Conservation (phyloP, 2,329 filamentous ascomycete species). For the Teratosphaeria zuluensis region DNA sequence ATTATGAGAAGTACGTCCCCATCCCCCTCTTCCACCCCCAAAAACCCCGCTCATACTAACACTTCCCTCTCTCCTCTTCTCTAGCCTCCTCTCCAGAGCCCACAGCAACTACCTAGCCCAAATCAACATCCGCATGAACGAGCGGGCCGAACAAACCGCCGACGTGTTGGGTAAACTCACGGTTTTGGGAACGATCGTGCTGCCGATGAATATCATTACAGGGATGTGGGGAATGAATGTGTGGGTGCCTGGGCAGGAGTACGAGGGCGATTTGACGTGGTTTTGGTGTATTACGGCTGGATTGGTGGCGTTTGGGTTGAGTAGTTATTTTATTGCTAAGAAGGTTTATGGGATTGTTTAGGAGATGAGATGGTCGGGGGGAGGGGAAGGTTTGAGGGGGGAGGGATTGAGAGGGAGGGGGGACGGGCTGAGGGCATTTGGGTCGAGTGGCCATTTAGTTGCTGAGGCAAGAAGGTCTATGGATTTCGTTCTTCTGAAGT, state of each 20-base stretch:
- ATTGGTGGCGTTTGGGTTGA: constrained; percentile 66
- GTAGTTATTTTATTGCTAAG: constrained; percentile 75
- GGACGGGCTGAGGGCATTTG: background rate
- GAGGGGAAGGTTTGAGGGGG: background rate
- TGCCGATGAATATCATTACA: constrained; percentile 98
- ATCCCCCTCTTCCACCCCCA: background rate
- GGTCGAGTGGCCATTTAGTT: background rate
- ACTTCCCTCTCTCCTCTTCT: constrained; percentile 10
- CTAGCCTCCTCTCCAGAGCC: constrained; percentile 74
- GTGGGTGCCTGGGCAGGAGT: constrained; percentile 75
- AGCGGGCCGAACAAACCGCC: constrained; percentile 88
- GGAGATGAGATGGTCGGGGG: background rate
- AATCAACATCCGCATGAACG: constrained; percentile 98
- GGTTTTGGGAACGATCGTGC: constrained; percentile 88
- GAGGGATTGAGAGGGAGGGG: background rate
- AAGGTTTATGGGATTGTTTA: constrained; percentile 73
- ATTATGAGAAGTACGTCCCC: constrained; percentile 76
- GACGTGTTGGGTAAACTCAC: constrained; percentile 92
- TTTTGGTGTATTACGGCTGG: constrained; percentile 57
- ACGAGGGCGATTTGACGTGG: constrained; percentile 51
- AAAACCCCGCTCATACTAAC: background rate
- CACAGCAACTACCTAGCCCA: constrained; percentile 98
- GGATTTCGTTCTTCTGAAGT: too few relatives aligned
- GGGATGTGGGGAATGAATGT: constrained; percentile 97
- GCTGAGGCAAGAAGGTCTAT: too few relatives aligned